Evolutionary conservation across 2,329 filamentous ascomycete genomes (phyloP).

Genomic region (Botrytis elliptica): DNA sequence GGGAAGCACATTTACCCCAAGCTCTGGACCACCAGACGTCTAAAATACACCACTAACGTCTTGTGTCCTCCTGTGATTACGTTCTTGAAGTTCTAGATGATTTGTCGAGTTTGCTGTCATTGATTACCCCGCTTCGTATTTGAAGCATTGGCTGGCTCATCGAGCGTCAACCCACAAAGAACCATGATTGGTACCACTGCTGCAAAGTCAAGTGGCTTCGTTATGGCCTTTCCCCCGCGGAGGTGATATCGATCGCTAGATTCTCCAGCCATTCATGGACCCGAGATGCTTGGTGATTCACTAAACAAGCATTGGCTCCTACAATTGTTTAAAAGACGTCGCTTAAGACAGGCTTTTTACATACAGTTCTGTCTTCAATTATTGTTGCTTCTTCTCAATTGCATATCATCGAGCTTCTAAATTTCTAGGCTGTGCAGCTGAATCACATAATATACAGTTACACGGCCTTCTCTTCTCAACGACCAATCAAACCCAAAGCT

Average conservation of each 20-base stretch:
- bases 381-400: neutral
- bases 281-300: neutral
- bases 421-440: neutral
- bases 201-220: neutral
- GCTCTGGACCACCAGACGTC: too few species aligned
- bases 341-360: neutral
- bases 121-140: constrained; percentile 3
- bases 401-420: constrained; percentile 1
- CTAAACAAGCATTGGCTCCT: neutral
- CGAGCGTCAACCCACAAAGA: neutral
- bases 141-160: neutral
- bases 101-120: neutral
- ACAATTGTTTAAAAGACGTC: neutral
- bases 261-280: neutral
- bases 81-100: neutral
- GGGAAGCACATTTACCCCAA: neutral
- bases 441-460: neutral
- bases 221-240: neutral
- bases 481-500: neutral
- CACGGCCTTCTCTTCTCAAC: neutral
- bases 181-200: neutral
- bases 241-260: neutral
- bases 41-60: neutral
- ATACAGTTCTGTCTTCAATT: neutral
- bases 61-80: neutral